Evolutionary conservation across 2,329 filamentous ascomycete species (phyloP).

Genomic region (Aspergillus calidoustus): DNA sequence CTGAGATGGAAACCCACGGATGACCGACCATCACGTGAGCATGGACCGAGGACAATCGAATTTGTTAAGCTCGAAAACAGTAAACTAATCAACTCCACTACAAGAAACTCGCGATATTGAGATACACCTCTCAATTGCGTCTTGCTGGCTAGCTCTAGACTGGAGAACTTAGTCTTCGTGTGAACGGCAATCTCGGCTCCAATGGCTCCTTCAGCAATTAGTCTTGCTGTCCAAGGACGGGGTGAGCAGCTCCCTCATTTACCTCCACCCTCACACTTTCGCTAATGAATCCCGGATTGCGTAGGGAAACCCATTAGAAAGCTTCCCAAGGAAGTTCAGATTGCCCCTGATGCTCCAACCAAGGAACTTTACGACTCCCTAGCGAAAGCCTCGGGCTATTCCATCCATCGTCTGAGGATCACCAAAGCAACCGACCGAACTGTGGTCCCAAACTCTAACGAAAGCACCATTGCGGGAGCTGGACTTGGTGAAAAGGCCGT

Average conservation of each 20-base stretch:
- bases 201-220: slow-evolving; percentile 45
- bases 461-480: slow-evolving; percentile 57
- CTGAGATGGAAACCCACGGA: neutral
- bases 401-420: slow-evolving; percentile 64
- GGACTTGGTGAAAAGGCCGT: slow-evolving; percentile 63
- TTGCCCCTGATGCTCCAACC: slow-evolving; percentile 56
- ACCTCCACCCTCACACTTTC: slow-evolving; percentile 1
- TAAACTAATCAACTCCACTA: neutral
- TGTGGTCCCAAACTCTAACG: slow-evolving; percentile 58
- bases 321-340: slow-evolving; percentile 60
- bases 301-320: slow-evolving; percentile 66
- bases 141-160: neutral
- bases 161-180: neutral
- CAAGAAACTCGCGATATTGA: neutral
- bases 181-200: slow-evolving; percentile 7
- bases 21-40: neutral
- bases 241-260: slow-evolving; percentile 36
- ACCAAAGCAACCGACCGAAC: slow-evolving; percentile 68
- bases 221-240: slow-evolving; percentile 47
- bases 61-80: neutral
- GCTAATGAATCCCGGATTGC: slow-evolving; percentile 14
- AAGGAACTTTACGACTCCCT: slow-evolving; percentile 63
- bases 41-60: neutral
- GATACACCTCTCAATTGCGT: neutral
- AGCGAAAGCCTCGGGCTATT: slow-evolving; percentile 58